Base-by-base conservation (phyloP, 768 basidiomycete genomes). In the Kwoniella sp. region DNA sequence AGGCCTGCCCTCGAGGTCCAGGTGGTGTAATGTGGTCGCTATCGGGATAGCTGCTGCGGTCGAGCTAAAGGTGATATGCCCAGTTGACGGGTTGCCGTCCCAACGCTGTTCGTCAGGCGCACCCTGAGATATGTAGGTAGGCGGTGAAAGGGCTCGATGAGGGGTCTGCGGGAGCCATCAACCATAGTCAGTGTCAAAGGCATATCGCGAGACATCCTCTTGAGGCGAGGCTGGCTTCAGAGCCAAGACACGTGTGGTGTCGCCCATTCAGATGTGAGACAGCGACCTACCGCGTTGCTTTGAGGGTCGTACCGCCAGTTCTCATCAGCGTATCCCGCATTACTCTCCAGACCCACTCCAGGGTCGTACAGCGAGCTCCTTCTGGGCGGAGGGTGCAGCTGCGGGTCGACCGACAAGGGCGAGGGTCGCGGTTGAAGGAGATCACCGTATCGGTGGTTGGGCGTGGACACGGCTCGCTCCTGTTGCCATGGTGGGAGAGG, bases 231-330 rank as follows among this genome's bases (percentile, higher is more conserved):
- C 47, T 48, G 47, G 36, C 22, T 26, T 22, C 7, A 9, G 12
- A 41, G 6, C 33, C 26, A 28, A 38, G 32, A 20, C 28, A 12
- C 8, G 11, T 20, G 25, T 36, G 34, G 14, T 6, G 34, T 14
- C 5, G 10, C 39, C 46, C 8, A 50, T 50, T 50, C 48, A 50
- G 22, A 41, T 41, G 37, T 41, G 19, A 50, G 48, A 50, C 48
- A 50, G n/a, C n/a, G n/a, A n/a, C n/a, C n/a, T n/a, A n/a, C n/a
- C n/a, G n/a, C n/a, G n/a, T n/a, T n/a, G n/a, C n/a, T n/a, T n/a
- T n/a, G n/a, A n/a, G n/a, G n/a, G n/a, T n/a, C n/a, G n/a, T n/a
- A n/a, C n/a, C n/a, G n/a, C n/a, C n/a, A n/a, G n/a, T n/a, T n/a
- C n/a, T n/a, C n/a, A n/a, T n/a, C n/a, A n/a, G n/a, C n/a, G n/a